These are phyloP conservation scores for Aspergillus homomorphus DNA, from an alignment of 495 filamentous ascomycete species.

Conservation along the genomic window DNA sequence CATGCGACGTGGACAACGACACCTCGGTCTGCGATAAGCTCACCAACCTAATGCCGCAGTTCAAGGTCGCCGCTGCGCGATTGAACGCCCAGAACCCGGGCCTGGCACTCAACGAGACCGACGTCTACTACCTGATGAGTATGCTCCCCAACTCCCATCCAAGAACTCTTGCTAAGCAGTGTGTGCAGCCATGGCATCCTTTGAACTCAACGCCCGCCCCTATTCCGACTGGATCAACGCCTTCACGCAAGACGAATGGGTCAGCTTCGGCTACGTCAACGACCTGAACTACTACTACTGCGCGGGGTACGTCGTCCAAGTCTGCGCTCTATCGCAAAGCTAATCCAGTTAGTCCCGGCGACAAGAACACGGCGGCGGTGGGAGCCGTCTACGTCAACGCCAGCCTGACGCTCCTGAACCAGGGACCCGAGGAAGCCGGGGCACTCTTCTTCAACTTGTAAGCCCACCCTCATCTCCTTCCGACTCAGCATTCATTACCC, in stretches of 20 bases:
- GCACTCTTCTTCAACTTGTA: conserved; percentile 5
- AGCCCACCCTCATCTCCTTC: neutral
- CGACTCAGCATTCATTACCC: neutral
- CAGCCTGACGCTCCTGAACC: conserved; percentile 1
- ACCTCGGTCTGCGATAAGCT: neutral
- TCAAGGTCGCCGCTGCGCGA: conserved; percentile 2
- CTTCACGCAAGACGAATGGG: conserved; percentile 4
- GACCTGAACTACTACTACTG: conserved; percentile 8
- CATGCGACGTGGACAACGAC: neutral
- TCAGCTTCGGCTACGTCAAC: conserved; percentile 2
- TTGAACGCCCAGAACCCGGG: conserved; percentile 4
- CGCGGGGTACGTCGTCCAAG: neutral
- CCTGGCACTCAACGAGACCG: neutral
- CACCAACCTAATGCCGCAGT: neutral
- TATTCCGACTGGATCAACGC: conserved; percentile 6
- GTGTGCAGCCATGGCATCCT: neutral
- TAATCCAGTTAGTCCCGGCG: neutral
- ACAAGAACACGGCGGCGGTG: conserved; percentile 5
- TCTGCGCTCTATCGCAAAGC: neutral
- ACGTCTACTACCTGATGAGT: conserved; percentile 5
- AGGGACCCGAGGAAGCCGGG: conserved; percentile 1
- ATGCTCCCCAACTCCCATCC: neutral
- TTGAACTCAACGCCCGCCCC: conserved; percentile 2
- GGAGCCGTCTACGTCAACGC: conserved; percentile 6
- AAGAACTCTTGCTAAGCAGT: neutral